A percentile compares a stretch with the other conserved stretches of the same genome.
phyloP scores from a whole-genome alignment of 2,329 filamentous ascomycete genomes.

The Penicillium sp. region DNA sequence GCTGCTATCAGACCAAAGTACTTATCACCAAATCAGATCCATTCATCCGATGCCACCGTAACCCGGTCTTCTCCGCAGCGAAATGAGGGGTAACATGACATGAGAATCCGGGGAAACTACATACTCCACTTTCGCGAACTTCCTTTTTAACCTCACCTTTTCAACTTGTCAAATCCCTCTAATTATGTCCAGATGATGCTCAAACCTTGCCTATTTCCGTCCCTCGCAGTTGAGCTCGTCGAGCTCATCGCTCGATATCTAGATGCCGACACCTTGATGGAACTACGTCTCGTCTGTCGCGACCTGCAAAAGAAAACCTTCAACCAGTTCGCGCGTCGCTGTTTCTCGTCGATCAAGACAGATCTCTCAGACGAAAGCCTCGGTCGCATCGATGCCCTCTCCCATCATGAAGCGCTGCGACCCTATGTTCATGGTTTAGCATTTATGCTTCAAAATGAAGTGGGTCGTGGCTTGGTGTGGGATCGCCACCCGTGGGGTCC shows the following conservation, averaged over 20 bases:
- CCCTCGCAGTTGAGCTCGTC: conserved; percentile 20
- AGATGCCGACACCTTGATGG: conserved; percentile 11
- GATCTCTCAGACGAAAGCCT: conserved; percentile 24
- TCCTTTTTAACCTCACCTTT: not conserved
- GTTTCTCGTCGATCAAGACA: conserved; percentile 21
- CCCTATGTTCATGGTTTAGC: conserved; percentile 20
- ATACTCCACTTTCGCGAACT: not conserved
- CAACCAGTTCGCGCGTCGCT: conserved; percentile 22
- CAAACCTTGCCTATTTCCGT: not conserved
- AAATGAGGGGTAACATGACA: not conserved
- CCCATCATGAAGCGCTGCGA: conserved; percentile 12
- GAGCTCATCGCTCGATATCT: conserved; percentile 17
- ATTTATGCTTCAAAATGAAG: conserved; percentile 21
- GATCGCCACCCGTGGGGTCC: conserved; percentile 25
- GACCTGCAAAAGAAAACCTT: conserved; percentile 24
- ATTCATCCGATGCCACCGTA: not conserved
- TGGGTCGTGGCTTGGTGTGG: conserved; percentile 23
- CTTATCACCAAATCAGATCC: not conserved
- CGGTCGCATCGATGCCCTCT: conserved; percentile 14
- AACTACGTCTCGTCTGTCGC: conserved; percentile 19
- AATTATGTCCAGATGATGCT: not conserved
- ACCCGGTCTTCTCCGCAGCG: not conserved
- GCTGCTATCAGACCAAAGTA: too few species aligned
- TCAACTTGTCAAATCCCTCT: too few species aligned
- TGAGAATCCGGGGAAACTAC: not conserved